These are phyloP conservation scores for Heliamphora exappendiculata DNA, from an alignment of 148 eudicot species.

Conservation along the genomic window DNA sequence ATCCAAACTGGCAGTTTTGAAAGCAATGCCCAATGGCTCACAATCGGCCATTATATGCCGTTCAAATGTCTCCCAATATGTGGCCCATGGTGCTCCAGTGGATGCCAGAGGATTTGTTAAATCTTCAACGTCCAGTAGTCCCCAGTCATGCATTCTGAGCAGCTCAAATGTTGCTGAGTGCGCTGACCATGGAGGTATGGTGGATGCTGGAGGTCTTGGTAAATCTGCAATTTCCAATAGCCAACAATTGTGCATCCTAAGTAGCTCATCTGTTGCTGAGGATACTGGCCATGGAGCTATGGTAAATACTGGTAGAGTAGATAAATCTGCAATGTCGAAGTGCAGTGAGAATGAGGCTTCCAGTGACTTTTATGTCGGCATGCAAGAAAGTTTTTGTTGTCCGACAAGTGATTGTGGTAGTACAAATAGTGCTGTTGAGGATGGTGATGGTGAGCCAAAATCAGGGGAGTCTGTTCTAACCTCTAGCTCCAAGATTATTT, in stretches of 20 bases:
- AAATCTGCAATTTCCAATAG: slow-evolving; percentile 21
- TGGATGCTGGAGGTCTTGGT: not conserved
- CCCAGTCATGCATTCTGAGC: slow-evolving; percentile 25
- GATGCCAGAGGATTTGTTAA: not conserved
- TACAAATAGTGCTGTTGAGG: slow-evolving; percentile 34
- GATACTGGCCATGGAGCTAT: slow-evolving; percentile 14
- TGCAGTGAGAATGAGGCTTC: slow-evolving; percentile 18
- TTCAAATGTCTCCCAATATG: slow-evolving; percentile 10
- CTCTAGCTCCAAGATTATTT: slow-evolving; percentile 20
- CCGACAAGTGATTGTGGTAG: slow-evolving; percentile 41
- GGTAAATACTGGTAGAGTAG: slow-evolving; percentile 4
- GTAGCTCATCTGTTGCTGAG: slow-evolving; percentile 15
- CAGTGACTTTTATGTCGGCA: not conserved
- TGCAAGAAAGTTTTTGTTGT: slow-evolving; percentile 11
- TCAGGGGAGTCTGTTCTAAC: slow-evolving; percentile 6
- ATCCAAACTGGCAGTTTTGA: slow-evolving; percentile 15
- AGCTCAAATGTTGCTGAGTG: slow-evolving; percentile 11
- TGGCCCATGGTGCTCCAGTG: slow-evolving; percentile 7
- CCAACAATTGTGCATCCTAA: slow-evolving; percentile 24
- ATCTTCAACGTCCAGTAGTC: slow-evolving; percentile 11
- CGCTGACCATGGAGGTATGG: slow-evolving; percentile 6
- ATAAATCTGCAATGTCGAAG: slow-evolving; percentile 11
- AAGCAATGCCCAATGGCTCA: slow-evolving; percentile 21
- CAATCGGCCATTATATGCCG: slow-evolving; percentile 22
- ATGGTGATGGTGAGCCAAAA: slow-evolving; percentile 28